A percentile compares a stretch with the other conserved stretches of the same genome.
Evolutionary conservation across 305 asterid genomes (phyloP).

Genomic region (Salvia sclarea): DNA sequence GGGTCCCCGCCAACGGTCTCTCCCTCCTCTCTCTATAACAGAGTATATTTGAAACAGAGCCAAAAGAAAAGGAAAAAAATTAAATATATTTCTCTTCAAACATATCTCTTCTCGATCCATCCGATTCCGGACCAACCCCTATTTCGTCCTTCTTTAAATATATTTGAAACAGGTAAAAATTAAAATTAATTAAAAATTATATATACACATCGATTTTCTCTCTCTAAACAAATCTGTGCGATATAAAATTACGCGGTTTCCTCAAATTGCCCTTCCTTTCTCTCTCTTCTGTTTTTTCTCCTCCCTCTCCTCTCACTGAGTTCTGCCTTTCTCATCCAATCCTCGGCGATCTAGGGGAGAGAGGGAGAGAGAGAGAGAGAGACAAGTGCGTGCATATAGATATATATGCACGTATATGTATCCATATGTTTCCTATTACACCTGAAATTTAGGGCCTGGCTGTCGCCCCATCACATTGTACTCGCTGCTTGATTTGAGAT

Average conservation of each 20-base stretch:
- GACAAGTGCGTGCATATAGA: conserved; percentile 8
- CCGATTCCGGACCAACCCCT: background rate
- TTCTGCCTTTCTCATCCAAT: conserved; percentile 23
- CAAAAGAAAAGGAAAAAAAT: no score
- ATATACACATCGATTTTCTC: background rate
- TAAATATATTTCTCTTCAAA: no score
- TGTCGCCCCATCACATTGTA: conserved; percentile 42
- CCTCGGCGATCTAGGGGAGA: conserved; percentile 46
- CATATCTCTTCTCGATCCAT: no score
- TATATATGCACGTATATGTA: background rate
- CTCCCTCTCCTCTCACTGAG: conserved; percentile 19
- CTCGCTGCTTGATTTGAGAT: conserved; percentile 20
- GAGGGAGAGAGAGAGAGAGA: conserved; percentile 23
- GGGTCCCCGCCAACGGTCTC: conserved; percentile 28
- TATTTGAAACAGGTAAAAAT: background rate
- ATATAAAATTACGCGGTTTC: conserved; percentile 66
- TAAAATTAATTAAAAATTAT: background rate
- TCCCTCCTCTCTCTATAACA: background rate
- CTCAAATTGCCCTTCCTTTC: conserved; percentile 23
- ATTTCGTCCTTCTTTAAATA: background rate
- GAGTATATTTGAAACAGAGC: background rate
- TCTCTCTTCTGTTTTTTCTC: conserved; percentile 18
- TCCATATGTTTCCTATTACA: background rate
- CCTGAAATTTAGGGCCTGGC: conserved; percentile 37
- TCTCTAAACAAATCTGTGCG: conserved; percentile 8